Base-by-base conservation (phyloP, 768 basidiomycete genomes). In the Dendrothele bispora region DNA sequence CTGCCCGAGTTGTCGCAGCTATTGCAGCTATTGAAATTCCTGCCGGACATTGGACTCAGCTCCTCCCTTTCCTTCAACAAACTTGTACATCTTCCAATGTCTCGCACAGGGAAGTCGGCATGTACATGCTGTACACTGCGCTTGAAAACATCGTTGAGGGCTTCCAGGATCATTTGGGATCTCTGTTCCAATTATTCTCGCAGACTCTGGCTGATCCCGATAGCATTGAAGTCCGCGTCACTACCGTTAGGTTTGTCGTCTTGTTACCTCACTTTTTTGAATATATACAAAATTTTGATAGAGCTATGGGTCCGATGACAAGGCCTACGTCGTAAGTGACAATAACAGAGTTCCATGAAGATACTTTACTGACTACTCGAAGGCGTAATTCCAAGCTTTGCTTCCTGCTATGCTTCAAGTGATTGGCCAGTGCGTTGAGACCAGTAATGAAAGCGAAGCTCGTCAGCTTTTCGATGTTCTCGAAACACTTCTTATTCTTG, bases 381-480 rank as follows among this genome's bases (percentile, higher is more conserved):
- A 93, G 92, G 86, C 84, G 77, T 73, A 86, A 1, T 94, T 94
- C 77, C 97, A 97, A 75, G 67, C 68, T 5, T 78, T 95, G 32
- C 80, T 99, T 38, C 93, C 94, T 26, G 70, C 73, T 22, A 95
- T 98, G 80, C 88, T 98, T 43, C 77, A 80, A 49, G 94, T 98
- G 41, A 84, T 98, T 30, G 86, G 86, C 4, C 86, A 92, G 65
- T 78, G 84, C 30, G 82, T 98, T 6, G 88, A 89, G 55, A 65
- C 79, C 28, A 81, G 78, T 28, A 88, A 98, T 60, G 91, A 94
- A 61, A 75, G 77, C 28, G 83, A 83, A 45, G 90, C 91, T 38
- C 84, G 94, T 54, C 84, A 95, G 60, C 74, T 94, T 21, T 97
- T 98, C 60, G 97, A 99, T 61, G 91, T 98, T 24, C 78, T 98